Base-by-base conservation (phyloP, 176 grass and related monocot species). In the Oryza coarctata region DNA sequence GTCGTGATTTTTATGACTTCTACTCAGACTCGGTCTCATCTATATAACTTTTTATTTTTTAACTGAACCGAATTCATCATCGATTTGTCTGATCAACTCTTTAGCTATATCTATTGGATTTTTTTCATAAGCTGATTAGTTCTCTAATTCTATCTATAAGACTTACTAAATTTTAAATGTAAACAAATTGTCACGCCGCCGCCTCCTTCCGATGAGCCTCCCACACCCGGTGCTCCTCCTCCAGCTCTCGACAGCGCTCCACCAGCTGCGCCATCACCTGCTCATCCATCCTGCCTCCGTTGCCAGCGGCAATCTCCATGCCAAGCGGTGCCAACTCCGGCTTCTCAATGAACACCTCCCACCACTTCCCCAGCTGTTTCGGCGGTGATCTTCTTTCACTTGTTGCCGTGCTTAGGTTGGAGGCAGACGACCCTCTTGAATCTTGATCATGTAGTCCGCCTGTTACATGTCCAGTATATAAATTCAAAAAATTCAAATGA, bases 341-440 rank as follows among this genome's bases (percentile, higher is more conserved):
- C 87, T 94, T 99, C 74, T 99, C 97, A 80, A 91, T 91, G 89
- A 96, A 99, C 41, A 99, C 97, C 73, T 99, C 97, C 97, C 97
- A 99, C 97, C 97, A 99, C 97, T 99, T 99, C 30, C 97, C 93
- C 0, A 99, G 91, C 8, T 93, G 67, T 81, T 99, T 99, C 97
- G 29, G 97, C 93, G 20, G 97, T 91, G 32, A 99, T 99, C 74
- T 91, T 91, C 91, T 96, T 99, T 93, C 93, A 99, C 97, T 99
- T 99, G 80, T 99, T 99, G 45, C 97, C 97, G 93, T 99, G 97
- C 87, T 99, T 99, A 3, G 88, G 91, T 83, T 98, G 97, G 2
- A 99, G 89, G 0, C 83, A 58, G 86, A 96, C 94, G 1, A 99
- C 93, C 17, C 17, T 35, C 1, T 67, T 67, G 15, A 17, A 18